Conservation (phyloP, 2,329 filamentous ascomycete species). For the Diaporthe sp. region DNA sequence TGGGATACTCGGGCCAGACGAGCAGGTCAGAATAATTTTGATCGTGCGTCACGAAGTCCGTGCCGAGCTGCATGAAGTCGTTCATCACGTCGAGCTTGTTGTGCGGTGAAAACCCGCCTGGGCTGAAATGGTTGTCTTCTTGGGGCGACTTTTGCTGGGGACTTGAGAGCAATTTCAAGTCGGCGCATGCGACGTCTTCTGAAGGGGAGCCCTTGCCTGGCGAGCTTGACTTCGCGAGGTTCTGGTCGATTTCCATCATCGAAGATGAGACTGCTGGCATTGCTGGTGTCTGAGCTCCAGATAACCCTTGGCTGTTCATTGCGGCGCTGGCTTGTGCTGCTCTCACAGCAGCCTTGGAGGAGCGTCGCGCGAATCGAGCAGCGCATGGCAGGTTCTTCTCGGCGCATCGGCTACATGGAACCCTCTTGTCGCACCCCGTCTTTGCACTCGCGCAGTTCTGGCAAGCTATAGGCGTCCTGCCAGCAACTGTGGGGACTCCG, state of each 20-base stretch:
- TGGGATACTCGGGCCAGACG: slow-evolving; percentile 57
- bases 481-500: slow-evolving; percentile 56
- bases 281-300: slow-evolving; percentile 43
- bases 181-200: slow-evolving; percentile 48
- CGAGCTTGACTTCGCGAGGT: slow-evolving; percentile 44
- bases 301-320: slow-evolving; percentile 45
- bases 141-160: slow-evolving; percentile 49
- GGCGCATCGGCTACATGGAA: slow-evolving; percentile 62
- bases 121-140: slow-evolving; percentile 49
- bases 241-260: slow-evolving; percentile 53
- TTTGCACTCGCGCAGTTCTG: slow-evolving; percentile 64
- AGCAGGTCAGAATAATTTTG: slow-evolving; percentile 58
- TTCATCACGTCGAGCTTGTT: slow-evolving; percentile 53
- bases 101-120: slow-evolving; percentile 53
- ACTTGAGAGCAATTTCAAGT: slow-evolving; percentile 49
- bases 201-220: slow-evolving; percentile 44
- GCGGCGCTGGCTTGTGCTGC: slow-evolving; percentile 56
- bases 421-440: slow-evolving; percentile 63
- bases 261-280: slow-evolving; percentile 48
- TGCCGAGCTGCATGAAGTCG: slow-evolving; percentile 56
- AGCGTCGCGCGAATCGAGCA: slow-evolving; percentile 63
- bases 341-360: slow-evolving; percentile 60
- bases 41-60: slow-evolving; percentile 52
- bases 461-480: slow-evolving; percentile 61
- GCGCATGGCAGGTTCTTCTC: slow-evolving; percentile 63